A percentile compares a stretch with the other conserved stretches of the same genome.
Evolutionary conservation across 2,329 filamentous ascomycete species (phyloP).

Genomic region (Stemphylium vesicarium): DNA sequence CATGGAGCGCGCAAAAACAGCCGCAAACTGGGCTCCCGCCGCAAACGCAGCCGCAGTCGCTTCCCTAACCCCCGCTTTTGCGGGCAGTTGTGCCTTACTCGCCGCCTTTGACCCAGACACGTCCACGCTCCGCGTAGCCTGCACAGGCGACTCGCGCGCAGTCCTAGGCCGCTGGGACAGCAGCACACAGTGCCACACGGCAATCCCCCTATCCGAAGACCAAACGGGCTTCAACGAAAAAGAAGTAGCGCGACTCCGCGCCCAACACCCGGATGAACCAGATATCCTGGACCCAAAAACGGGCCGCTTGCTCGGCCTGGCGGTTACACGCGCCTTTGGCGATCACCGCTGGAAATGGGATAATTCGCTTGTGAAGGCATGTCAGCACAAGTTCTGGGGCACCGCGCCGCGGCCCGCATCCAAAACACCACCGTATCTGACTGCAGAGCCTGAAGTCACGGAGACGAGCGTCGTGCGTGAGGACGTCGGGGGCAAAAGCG

Average conservation of each 20-base stretch:
- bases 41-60: slow-evolving; percentile 36
- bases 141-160: slow-evolving; percentile 71
- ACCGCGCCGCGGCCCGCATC: slow-evolving; percentile 53
- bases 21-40: slow-evolving; percentile 49
- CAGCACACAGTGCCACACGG: slow-evolving; percentile 55
- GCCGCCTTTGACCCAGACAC: slow-evolving; percentile 65
- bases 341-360: slow-evolving; percentile 73
- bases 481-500: slow-evolving; percentile 40
- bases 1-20: slow-evolving; percentile 48
- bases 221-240: slow-evolving; percentile 69
- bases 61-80: slow-evolving; percentile 48
- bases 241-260: slow-evolving; percentile 62
- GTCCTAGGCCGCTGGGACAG: slow-evolving; percentile 63
- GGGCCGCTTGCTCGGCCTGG: slow-evolving; percentile 67
- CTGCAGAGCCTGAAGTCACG: slow-evolving; percentile 69
- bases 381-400: slow-evolving; percentile 59
- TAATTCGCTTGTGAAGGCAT: slow-evolving; percentile 54
- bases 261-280: slow-evolving; percentile 68
- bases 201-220: slow-evolving; percentile 65
- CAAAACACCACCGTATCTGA: slow-evolving; percentile 70
- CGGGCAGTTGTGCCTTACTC: slow-evolving; percentile 69
- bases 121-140: slow-evolving; percentile 66
- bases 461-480: slow-evolving; percentile 59
- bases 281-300: slow-evolving; percentile 59
- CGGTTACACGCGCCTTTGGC: slow-evolving; percentile 71